phyloP scores from a whole-genome alignment of 164 flowering plant genomes.

The Vitis riparia region DNA sequence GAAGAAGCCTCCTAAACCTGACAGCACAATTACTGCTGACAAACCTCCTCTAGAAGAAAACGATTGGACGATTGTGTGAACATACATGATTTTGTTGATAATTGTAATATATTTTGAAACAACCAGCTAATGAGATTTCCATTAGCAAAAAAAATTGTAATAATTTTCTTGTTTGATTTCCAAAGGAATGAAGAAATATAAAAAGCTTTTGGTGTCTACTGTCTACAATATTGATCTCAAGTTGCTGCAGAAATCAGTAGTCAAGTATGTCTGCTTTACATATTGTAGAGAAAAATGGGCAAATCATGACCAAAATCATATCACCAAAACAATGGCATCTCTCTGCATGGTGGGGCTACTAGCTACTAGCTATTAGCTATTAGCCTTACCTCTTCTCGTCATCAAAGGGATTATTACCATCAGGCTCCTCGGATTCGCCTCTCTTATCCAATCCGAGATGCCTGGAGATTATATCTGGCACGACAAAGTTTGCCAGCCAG shows the following conservation, averaged over 20 bases:
- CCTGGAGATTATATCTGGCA: constrained; percentile 37
- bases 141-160: neutral
- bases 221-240: neutral
- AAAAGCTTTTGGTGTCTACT: neutral
- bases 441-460: constrained; percentile 11
- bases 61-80: constrained; percentile 65
- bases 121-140: neutral
- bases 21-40: constrained; percentile 22
- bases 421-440: constrained; percentile 18
- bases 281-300: neutral
- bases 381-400: neutral
- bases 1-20: constrained; percentile 64
- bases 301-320: neutral
- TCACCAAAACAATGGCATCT: too few relatives aligned
- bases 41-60: constrained; percentile 35
- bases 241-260: too few relatives aligned
- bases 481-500: constrained; percentile 46
- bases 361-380: too few relatives aligned
- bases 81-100: neutral
- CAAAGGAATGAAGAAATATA: neutral
- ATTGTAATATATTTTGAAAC: too few relatives aligned
- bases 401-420: constrained; percentile 3
- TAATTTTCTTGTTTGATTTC: neutral
- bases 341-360: too few relatives aligned
- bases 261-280: too few relatives aligned